Evolutionary conservation across 2,329 filamentous ascomycete genomes (phyloP), one percentile per base, ranked within the genome.

Genomic region (Trichoderma arundinaceum): DNA sequence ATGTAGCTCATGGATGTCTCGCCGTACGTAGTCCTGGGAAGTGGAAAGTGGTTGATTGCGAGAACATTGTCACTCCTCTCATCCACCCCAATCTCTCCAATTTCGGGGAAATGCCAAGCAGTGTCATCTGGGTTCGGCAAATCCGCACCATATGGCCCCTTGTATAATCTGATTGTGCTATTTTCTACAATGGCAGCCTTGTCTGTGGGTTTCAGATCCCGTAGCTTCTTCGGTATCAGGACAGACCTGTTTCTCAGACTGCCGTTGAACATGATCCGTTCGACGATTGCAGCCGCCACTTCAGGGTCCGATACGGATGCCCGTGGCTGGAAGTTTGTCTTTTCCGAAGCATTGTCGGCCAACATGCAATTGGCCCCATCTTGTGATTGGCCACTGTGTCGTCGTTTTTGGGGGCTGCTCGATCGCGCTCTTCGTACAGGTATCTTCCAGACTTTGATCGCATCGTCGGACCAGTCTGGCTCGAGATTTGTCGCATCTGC

Each of bases 361-460:
- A 35, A 43, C 6, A 22, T 51, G 19, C 28, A 7, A 33, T 43
- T 32, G 10, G 7, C 12, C 13, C 56, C 53, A 19, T 64, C 61
- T 38, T 44, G 54, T n/a, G 49, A 1, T 17, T 41, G 62, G 17
- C 35, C 46, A 56, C 68, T 71, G 38, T 72, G 71, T 15, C 71
- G 71, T 15, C 77, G 77, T 68, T 79, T 79, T 39, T 69, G 72
- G 1, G 77, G 76, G 49, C 75, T 78, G 67, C 71, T 74, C 1
- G 77, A 77, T 5, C 74, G 71, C 17, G 71, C 68, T 48, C 73
- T 71, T 49, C 66, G 72, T 22, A 76, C 77, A 0, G 91, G 86
- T 73, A 98, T 83, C 52, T 92, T 89, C 94, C 94, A 98, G 1
- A 97, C 90, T 66, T 88, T 88, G 64, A 97, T 87, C 68, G 89